Evolutionary conservation across 2,329 filamentous ascomycete species (phyloP).

Genomic region (Alternaria hordeiaustralica): DNA sequence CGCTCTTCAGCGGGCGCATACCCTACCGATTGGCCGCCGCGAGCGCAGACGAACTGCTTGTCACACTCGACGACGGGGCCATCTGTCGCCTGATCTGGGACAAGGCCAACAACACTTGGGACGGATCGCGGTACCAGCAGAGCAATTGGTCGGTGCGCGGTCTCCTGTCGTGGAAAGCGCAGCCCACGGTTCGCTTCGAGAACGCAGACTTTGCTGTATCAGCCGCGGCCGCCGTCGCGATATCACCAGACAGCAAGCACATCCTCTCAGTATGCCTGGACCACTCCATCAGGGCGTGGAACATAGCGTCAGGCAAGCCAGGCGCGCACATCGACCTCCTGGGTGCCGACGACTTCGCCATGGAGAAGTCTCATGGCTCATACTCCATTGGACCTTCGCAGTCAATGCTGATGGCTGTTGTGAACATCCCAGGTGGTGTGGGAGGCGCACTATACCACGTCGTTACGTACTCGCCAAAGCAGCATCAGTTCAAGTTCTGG

Average conservation of each 20-base stretch:
- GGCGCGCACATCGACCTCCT: slow-evolving; percentile 80
- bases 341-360: slow-evolving; percentile 62
- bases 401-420: slow-evolving; percentile 75
- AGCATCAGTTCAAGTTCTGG: slow-evolving; percentile 96
- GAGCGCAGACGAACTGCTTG: slow-evolving; percentile 74
- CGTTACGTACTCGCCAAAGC: slow-evolving; percentile 86
- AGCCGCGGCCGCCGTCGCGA: slow-evolving; percentile 66
- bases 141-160: slow-evolving; percentile 70
- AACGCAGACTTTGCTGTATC: slow-evolving; percentile 68
- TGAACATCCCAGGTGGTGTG: slow-evolving; percentile 62
- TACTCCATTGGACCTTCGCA: slow-evolving; percentile 82
- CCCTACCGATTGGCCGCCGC: slow-evolving; percentile 82
- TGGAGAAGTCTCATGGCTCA: slow-evolving; percentile 69
- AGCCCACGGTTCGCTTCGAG: slow-evolving; percentile 68
- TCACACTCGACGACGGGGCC: slow-evolving; percentile 81
- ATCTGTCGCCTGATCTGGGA: slow-evolving; percentile 66
- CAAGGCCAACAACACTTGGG: slow-evolving; percentile 60
- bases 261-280: slow-evolving; percentile 86
- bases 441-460: slow-evolving; percentile 65
- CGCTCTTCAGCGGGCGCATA: slow-evolving; percentile 77
- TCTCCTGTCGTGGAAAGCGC: slow-evolving; percentile 70
- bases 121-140: slow-evolving; percentile 75
- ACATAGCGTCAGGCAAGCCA: slow-evolving; percentile 79
- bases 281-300: slow-evolving; percentile 89
- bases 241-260: slow-evolving; percentile 58